These are phyloP conservation scores for Aphanomyces invadans DNA, from an alignment of 352 stramenopile genomes.

Conservation along the genomic window DNA sequence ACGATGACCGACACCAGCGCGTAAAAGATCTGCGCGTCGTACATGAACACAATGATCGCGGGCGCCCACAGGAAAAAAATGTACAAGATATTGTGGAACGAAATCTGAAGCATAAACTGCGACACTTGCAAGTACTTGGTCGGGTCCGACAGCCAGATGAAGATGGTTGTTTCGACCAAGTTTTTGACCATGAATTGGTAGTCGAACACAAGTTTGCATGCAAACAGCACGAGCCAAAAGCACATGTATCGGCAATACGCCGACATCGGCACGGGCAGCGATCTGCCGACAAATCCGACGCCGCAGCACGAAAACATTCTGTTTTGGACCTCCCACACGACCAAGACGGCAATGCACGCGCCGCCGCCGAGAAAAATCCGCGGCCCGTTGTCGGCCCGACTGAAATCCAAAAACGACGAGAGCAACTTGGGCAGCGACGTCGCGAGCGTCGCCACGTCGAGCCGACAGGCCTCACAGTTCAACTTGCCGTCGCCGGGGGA, in stretches of 20 bases:
- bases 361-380: constrained; percentile 13
- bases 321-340: constrained; percentile 26
- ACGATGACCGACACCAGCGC: constrained; percentile 28
- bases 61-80: constrained; percentile 28
- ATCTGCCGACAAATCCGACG: constrained; percentile 23
- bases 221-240: constrained; percentile 28
- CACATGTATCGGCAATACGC: constrained; percentile 28
- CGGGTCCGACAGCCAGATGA: constrained; percentile 26
- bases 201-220: constrained; percentile 25
- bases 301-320: constrained; percentile 24
- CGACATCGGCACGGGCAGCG: constrained; percentile 22
- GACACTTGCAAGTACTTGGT: constrained; percentile 24
- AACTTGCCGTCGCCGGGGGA: constrained; percentile 11
- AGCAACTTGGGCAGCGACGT: constrained; percentile 36
- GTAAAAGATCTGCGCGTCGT: constrained; percentile 32
- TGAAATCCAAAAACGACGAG: constrained; percentile 37
- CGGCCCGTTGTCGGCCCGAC: constrained; percentile 11
- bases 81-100: constrained; percentile 28
- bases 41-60: constrained; percentile 27
- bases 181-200: constrained; percentile 31
- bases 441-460: constrained; percentile 38
- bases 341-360: constrained; percentile 12
- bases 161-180: constrained; percentile 28
- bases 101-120: constrained; percentile 28
- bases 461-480: constrained; percentile 20